Conservation (phyloP, 2,329 filamentous ascomycete genomes). For the Colletotrichum acutatum region DNA sequence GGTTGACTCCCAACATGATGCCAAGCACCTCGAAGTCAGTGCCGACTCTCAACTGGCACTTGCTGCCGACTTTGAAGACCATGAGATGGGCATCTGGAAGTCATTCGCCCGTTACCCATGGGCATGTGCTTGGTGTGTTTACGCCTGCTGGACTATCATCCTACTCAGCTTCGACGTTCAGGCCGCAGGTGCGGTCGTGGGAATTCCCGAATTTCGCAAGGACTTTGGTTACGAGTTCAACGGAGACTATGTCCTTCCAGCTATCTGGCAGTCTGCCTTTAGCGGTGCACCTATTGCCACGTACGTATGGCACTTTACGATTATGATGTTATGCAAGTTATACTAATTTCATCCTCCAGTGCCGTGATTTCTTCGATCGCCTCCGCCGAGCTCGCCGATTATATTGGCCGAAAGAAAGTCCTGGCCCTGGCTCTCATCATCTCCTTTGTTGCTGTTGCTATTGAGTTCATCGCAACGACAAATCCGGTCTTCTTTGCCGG, state of each 20-base stretch:
- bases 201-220: slow-evolving; percentile 55
- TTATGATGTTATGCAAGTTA: not conserved
- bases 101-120: slow-evolving; percentile 41
- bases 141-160: slow-evolving; percentile 51
- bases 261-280: slow-evolving; percentile 57
- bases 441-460: slow-evolving; percentile 50
- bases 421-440: slow-evolving; percentile 48
- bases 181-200: slow-evolving; percentile 52
- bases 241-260: slow-evolving; percentile 51
- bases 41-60: slow-evolving; percentile 14
- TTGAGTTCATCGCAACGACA: slow-evolving; percentile 53
- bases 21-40: slow-evolving; percentile 19
- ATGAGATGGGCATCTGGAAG: slow-evolving; percentile 38
- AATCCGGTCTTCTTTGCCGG: slow-evolving; percentile 54
- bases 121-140: slow-evolving; percentile 48
- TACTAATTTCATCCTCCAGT: not conserved
- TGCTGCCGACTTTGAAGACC: slow-evolving; percentile 40
- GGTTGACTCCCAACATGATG: not conserved
- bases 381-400: slow-evolving; percentile 46
- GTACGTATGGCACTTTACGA: slow-evolving; percentile 31
- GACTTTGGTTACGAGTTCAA: slow-evolving; percentile 53
- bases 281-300: slow-evolving; percentile 53
- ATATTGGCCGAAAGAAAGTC: slow-evolving; percentile 45
- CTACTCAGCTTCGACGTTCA: slow-evolving; percentile 55
- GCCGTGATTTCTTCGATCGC: slow-evolving; percentile 44